These are phyloP conservation scores for Knufia fluminis DNA, from an alignment of 2,329 filamentous ascomycete genomes.

Conservation along the genomic window DNA sequence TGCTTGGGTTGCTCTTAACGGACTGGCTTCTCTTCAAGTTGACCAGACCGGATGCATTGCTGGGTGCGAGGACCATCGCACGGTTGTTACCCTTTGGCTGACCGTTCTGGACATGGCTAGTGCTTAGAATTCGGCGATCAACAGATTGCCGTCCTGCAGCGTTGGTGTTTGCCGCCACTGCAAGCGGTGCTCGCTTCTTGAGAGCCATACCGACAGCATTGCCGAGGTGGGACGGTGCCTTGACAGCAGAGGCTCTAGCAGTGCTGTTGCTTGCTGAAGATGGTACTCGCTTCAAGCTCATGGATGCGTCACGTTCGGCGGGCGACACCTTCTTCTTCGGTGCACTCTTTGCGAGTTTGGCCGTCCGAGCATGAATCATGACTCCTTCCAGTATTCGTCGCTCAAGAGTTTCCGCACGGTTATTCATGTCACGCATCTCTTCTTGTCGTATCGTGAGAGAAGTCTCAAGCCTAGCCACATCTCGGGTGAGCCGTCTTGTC, in stretches of 20 bases:
- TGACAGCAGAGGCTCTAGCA: conserved; percentile 28
- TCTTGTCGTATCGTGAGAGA: conserved; percentile 81
- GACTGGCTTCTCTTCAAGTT: conserved; percentile 70
- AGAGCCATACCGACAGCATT: conserved; percentile 37
- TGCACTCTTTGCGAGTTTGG: conserved; percentile 55
- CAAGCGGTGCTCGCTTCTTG: conserved; percentile 43
- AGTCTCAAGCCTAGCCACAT: conserved; percentile 84
- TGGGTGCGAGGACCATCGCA: conserved; percentile 29
- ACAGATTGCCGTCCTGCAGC: conserved; percentile 34
- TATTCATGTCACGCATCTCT: conserved; percentile 84
- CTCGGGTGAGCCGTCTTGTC: conserved; percentile 70
- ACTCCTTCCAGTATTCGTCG: conserved; percentile 89
- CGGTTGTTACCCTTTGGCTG: conserved; percentile 37
- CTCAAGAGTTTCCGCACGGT: conserved; percentile 78
- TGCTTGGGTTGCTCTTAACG: conserved; percentile 52
- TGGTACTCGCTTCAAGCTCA: conserved; percentile 45
- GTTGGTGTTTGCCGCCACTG: conserved; percentile 32
- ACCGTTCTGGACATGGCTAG: conserved; percentile 82
- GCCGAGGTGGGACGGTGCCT: conserved; percentile 23
- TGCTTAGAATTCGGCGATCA: conserved; percentile 73
- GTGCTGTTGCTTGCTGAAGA: conserved; percentile 36
- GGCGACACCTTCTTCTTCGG: conserved; percentile 20
- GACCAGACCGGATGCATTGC: conserved; percentile 32
- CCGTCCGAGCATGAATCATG: conserved; percentile 79
- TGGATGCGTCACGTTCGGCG: conserved; percentile 31